phyloP scores from a whole-genome alignment of 2,329 filamentous ascomycete species.

The Calonectria leucothoes region DNA sequence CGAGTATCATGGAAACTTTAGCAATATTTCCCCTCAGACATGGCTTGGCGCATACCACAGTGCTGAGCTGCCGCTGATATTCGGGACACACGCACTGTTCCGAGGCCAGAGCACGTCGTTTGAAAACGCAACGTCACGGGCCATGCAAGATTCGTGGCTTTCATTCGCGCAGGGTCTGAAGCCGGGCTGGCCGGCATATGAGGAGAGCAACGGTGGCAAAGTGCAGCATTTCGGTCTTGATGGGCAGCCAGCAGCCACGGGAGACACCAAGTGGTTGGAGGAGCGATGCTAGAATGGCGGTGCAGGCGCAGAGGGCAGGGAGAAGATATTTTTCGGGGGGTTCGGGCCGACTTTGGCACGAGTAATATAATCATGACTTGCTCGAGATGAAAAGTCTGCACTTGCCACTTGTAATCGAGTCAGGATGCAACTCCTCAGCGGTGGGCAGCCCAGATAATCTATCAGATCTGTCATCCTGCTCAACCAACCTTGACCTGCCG shows the following conservation, averaged over 20 bases:
- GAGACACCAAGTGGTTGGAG: neutral
- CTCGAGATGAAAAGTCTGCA: neutral
- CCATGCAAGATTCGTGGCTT: neutral
- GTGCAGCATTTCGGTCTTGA: neutral
- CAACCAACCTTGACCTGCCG: neutral
- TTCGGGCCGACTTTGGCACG: neutral
- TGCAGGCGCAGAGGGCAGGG: neutral
- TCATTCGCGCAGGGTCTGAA: neutral
- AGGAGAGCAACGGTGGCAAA: neutral
- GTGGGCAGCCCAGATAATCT: neutral
- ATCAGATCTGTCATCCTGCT: neutral
- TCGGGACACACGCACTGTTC: neutral
- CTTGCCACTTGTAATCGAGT: neutral
- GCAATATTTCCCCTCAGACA: neutral
- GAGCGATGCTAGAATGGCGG: neutral
- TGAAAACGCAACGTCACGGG: neutral
- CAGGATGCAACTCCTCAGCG: neutral
- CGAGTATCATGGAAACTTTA: conserved; percentile 1
- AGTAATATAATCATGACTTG: neutral
- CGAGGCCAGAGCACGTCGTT: neutral
- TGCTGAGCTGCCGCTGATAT: neutral
- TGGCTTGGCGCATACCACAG: neutral
- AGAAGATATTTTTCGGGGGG: neutral
- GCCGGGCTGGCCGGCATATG: neutral
- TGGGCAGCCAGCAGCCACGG: neutral